A percentile compares a stretch with the other conserved stretches of the same genome.
Evolutionary conservation across 257 asterid species (phyloP).

Genomic region (Ajuga chamaepitys): DNA sequence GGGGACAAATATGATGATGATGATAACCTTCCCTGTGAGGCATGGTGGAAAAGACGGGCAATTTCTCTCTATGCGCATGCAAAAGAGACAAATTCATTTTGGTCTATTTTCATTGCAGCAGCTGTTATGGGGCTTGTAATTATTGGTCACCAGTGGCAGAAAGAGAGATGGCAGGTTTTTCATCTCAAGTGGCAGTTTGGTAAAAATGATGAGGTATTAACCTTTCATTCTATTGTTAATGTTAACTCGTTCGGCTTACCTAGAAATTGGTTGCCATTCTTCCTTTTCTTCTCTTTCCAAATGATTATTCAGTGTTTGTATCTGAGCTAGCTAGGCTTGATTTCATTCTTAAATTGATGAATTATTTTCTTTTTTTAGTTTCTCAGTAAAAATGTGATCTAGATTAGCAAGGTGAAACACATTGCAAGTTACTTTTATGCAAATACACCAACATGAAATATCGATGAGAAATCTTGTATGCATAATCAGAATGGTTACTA

Average conservation of each 20-base stretch:
- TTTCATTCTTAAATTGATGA: neutral
- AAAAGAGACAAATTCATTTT: slow-evolving; percentile 71
- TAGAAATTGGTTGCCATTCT: too few species aligned
- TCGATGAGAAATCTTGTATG: too few species aligned
- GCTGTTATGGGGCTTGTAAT: slow-evolving; percentile 86
- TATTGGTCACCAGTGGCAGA: slow-evolving; percentile 80
- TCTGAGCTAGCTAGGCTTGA: neutral
- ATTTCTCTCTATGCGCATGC: slow-evolving; percentile 58
- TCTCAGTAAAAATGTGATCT: too few species aligned
- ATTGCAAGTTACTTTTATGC: too few species aligned
- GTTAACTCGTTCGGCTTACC: too few species aligned
- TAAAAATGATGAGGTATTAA: slow-evolving; percentile 46
- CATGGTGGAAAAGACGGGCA: slow-evolving; percentile 89
- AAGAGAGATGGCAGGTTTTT: slow-evolving; percentile 68
- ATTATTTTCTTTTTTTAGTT: too few species aligned
- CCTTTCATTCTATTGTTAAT: too few species aligned
- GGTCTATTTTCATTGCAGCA: slow-evolving; percentile 85
- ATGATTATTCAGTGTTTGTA: too few species aligned
- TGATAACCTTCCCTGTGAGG: slow-evolving; percentile 74
- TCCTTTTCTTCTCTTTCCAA: too few species aligned
- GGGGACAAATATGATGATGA: slow-evolving; percentile 31
- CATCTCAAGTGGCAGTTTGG: slow-evolving; percentile 56
- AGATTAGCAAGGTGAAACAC: too few species aligned
- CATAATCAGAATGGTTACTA: too few species aligned
- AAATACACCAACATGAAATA: too few species aligned